Percentiles rank a stretch among this genome's conserved stretches.
Evolutionary conservation across 257 asterid genomes (phyloP).

Genomic region (Rhazya stricta): DNA sequence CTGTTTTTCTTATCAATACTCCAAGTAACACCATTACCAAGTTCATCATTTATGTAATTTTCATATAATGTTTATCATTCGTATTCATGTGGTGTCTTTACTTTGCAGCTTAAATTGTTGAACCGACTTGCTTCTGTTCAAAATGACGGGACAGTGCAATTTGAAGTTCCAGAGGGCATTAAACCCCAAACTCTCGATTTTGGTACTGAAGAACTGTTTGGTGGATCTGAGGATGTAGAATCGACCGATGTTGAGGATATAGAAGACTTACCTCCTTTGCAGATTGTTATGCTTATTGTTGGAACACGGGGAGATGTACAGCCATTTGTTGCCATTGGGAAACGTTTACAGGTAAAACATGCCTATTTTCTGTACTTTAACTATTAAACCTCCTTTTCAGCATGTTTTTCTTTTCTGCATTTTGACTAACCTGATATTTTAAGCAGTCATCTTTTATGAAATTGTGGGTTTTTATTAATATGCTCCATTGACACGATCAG

Average conservation of each 20-base stretch:
- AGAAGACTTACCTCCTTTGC: conserved; percentile 55
- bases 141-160: conserved; percentile 71
- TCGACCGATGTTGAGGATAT: conserved; percentile 29
- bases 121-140: conserved; percentile 50
- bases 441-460: background rate
- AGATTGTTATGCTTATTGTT: conserved; percentile 82
- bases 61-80: background rate
- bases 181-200: conserved; percentile 42
- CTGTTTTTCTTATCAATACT: background rate
- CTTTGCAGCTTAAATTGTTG: conserved; percentile 61
- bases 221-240: conserved; percentile 33
- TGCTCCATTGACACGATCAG: background rate
- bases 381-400: background rate
- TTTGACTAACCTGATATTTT: background rate
- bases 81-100: conserved; percentile 8
- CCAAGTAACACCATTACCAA: background rate
- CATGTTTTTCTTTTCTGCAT: background rate
- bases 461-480: background rate
- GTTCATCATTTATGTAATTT: background rate
- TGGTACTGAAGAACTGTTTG: conserved; percentile 36
- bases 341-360: conserved; percentile 56
- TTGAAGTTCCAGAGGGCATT: conserved; percentile 63
- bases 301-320: conserved; percentile 95
- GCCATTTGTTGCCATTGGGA: conserved; percentile 86
- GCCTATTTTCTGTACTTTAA: background rate